Conservation (phyloP, 1,139 yeast species). For the Candida tetrigidarum region DNA sequence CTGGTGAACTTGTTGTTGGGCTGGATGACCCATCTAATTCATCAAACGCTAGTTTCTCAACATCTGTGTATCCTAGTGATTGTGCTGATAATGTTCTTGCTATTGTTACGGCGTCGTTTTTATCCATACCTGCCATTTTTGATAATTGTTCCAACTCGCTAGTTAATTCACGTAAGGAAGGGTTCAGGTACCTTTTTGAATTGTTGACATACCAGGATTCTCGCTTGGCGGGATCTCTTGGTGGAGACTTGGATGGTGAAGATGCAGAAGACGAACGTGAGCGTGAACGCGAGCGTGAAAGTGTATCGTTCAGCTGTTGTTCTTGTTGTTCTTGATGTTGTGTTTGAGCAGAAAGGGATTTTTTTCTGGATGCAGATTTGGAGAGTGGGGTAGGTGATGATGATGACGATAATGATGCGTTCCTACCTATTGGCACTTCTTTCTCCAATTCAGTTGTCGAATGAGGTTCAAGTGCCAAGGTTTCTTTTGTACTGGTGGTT, state of each 20-base stretch:
- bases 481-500: conserved; percentile 8
- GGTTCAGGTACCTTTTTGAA: conserved; percentile 38
- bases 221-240: conserved; percentile 15
- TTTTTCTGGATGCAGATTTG: conserved; percentile 8
- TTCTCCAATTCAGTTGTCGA: conserved; percentile 4
- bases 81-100: conserved; percentile 72
- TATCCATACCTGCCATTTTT: conserved; percentile 72
- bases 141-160: conserved; percentile 68
- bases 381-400: conserved; percentile 1
- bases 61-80: conserved; percentile 59
- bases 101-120: conserved; percentile 73
- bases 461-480: conserved; percentile 2
- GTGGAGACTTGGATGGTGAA: conserved; percentile 18
- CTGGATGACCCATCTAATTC: conserved; percentile 25
- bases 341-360: neutral
- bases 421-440: conserved; percentile 5
- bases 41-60: conserved; percentile 51
- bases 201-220: conserved; percentile 18
- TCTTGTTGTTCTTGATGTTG: conserved; percentile 1
- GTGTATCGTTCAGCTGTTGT: conserved; percentile 5
- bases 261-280: conserved; percentile 17
- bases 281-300: no score
- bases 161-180: conserved; percentile 70
- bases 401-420: conserved; percentile 1
- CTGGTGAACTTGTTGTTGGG: conserved; percentile 6